Conservation (phyloP, 2,329 filamentous ascomycete genomes). For the Pezicula radicicola region DNA sequence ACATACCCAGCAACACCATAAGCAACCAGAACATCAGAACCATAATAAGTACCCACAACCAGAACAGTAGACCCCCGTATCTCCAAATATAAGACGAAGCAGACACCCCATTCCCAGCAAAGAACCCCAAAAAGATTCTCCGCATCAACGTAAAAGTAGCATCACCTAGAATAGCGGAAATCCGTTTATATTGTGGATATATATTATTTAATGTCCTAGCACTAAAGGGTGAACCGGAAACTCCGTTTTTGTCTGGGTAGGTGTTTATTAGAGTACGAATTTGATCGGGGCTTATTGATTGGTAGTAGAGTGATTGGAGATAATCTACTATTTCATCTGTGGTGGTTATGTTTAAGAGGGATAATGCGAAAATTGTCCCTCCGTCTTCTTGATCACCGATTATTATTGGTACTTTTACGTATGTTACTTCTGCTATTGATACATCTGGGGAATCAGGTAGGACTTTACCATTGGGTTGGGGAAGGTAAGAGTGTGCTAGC, state of each 20-base stretch:
- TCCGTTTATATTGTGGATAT: constrained; percentile 75
- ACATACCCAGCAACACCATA: constrained; percentile 35
- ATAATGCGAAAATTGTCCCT: constrained; percentile 70
- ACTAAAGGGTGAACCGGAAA: constrained; percentile 66
- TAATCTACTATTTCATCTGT: constrained; percentile 60
- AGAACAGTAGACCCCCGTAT: no score
- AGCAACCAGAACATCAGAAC: no score
- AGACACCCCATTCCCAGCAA: no score
- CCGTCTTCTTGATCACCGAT: constrained; percentile 79
- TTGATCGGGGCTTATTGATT: constrained; percentile 48
- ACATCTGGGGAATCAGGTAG: constrained; percentile 62
- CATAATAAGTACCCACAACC: no score
- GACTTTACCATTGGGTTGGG: constrained; percentile 65
- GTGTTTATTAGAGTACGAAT: constrained; percentile 56
- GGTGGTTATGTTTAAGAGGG: constrained; percentile 65
- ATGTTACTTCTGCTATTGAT: constrained; percentile 48
- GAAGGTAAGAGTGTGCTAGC: constrained; percentile 69
- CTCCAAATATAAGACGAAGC: no score
- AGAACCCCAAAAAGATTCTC: constrained; percentile 54
- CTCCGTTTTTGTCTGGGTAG: constrained; percentile 48
- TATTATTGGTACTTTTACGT: constrained; percentile 59
- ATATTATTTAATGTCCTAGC: constrained; percentile 65
- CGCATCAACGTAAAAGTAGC: constrained; percentile 71
- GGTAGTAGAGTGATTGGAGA: constrained; percentile 52
- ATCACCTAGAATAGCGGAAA: constrained; percentile 74